These are phyloP conservation scores for Wallacemonas rigidus DNA, from an alignment of 208 protist genomes.

Conservation along the genomic window DNA sequence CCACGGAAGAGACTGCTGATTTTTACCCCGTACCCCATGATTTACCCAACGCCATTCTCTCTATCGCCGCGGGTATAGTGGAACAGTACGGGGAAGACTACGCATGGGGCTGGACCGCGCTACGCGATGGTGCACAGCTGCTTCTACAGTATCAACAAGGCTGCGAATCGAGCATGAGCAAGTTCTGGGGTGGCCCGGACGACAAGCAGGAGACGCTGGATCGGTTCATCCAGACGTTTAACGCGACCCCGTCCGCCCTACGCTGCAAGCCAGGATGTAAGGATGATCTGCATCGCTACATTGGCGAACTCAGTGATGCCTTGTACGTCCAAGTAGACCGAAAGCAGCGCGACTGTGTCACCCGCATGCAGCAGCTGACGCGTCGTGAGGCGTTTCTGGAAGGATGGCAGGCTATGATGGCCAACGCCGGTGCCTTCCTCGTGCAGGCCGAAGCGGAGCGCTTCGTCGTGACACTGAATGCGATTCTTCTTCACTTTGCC, in stretches of 20 bases:
- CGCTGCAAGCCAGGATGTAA: conserved; percentile 59
- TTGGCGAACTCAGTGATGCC: conserved; percentile 49
- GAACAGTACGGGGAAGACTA: conserved; percentile 55
- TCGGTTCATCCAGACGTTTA: conserved; percentile 55
- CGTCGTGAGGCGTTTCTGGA: conserved; percentile 57
- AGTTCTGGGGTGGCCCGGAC: conserved; percentile 60
- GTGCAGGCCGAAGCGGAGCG: conserved; percentile 74
- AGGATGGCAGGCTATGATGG: conserved; percentile 62
- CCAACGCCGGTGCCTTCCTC: conserved; percentile 52
- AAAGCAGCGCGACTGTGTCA: conserved; percentile 35
- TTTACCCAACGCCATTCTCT: conserved; percentile 48
- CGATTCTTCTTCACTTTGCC: conserved; percentile 77
- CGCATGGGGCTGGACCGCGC: conserved; percentile 31
- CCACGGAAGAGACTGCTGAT: conserved; percentile 10
- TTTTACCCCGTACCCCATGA: conserved; percentile 43
- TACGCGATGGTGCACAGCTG: conserved; percentile 35
- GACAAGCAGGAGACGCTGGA: conserved; percentile 70
- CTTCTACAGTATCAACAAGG: conserved; percentile 52
- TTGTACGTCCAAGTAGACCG: conserved; percentile 51
- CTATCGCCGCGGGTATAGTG: conserved; percentile 28
- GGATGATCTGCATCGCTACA: conserved; percentile 70
- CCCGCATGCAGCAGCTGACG: conserved; percentile 55
- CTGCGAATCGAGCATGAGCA: conserved; percentile 34
- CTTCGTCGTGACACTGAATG: conserved; percentile 53
- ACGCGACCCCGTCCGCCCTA: conserved; percentile 40